Evolutionary conservation across 345 rosid genomes (phyloP).

Genomic region (Eucalyptus coolabah): DNA sequence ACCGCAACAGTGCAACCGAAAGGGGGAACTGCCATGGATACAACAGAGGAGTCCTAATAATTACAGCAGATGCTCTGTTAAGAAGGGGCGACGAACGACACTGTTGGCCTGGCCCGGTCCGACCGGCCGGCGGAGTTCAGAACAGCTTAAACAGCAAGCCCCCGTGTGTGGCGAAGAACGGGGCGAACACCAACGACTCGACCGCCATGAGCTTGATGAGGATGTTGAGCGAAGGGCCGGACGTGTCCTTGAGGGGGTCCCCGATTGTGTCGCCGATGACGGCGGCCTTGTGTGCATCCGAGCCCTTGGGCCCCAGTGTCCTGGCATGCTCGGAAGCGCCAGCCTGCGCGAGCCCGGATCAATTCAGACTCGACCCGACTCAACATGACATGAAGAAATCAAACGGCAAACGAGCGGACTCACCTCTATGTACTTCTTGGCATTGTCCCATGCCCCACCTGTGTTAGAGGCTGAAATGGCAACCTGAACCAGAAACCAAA

Average conservation of each 20-base stretch:
- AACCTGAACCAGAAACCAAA: constrained; percentile 11
- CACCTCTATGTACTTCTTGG: constrained; percentile 73
- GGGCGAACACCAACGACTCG: constrained; percentile 64
- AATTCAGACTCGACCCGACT: neutral
- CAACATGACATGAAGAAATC: neutral
- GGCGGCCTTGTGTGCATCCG: constrained; percentile 63
- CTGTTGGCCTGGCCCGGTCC: neutral
- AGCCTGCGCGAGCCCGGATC: constrained; percentile 8
- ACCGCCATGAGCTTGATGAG: constrained; percentile 79
- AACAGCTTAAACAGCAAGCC: constrained; percentile 48
- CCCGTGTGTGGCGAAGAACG: constrained; percentile 63
- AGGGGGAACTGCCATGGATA: neutral
- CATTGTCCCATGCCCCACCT: constrained; percentile 71
- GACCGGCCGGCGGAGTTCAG: neutral
- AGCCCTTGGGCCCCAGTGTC: constrained; percentile 54
- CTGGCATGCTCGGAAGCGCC: constrained; percentile 52
- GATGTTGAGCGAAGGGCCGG: constrained; percentile 65
- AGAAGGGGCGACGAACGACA: neutral
- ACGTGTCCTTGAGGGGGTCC: constrained; percentile 65
- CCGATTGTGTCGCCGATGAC: constrained; percentile 72
- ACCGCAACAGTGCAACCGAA: neutral
- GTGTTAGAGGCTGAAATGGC: constrained; percentile 75
- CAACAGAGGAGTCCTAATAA: neutral
- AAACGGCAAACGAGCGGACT: neutral
- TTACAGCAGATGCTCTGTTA: neutral